Evolutionary conservation across 768 basidiomycete species (phyloP), one percentile per base, ranked within the genome.

Genomic region (Rhodocollybia butyracea): DNA sequence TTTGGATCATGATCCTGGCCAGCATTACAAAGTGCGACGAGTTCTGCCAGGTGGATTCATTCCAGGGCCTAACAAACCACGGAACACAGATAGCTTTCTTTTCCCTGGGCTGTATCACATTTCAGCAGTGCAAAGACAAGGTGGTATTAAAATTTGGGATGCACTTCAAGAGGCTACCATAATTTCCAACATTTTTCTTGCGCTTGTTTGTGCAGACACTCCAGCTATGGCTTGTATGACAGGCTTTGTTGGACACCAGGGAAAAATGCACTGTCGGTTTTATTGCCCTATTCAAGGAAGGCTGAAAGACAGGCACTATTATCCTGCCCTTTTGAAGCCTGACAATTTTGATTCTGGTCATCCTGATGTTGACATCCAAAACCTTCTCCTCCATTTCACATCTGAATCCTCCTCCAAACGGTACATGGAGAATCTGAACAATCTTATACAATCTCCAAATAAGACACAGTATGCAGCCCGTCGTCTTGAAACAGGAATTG

Each of bases 31-130:
- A 41, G 70, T 69, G 40, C 47, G 54, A 10, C 55, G 60, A 47
- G 63, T 76, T 5, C 48, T 72, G 46, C 70, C 68, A 34, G 66
- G 66, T 10, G 56, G 63, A 0, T 42, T 70, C 13, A 65, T 71
- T n/a, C 67, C 66, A 12, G 71, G 75, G 0, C 74, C 67, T 0
- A 70, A 73, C 6, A 71, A 73, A 11, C 69, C 68, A 0, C 70
- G 70, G 21, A 61, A 61, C 26, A 21, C 66, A 0, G 66, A 75
- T 11, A 69, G 62, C 0, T 73, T 68, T 55, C 22, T 68, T 2
- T 69, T 60, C 39, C 60, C 68, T 10, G 68, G 70, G 0, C 46
- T 76, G 8, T 63, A 68, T 51, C 75, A 76, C 56, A 42, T 72
- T 38, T 30, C 30, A 5, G 69, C 66, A 3, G 2, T 53, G 12